Evolutionary conservation across 2,329 filamentous ascomycete species (phyloP).

Genomic region (Chrysoporthe deuterocubensis): DNA sequence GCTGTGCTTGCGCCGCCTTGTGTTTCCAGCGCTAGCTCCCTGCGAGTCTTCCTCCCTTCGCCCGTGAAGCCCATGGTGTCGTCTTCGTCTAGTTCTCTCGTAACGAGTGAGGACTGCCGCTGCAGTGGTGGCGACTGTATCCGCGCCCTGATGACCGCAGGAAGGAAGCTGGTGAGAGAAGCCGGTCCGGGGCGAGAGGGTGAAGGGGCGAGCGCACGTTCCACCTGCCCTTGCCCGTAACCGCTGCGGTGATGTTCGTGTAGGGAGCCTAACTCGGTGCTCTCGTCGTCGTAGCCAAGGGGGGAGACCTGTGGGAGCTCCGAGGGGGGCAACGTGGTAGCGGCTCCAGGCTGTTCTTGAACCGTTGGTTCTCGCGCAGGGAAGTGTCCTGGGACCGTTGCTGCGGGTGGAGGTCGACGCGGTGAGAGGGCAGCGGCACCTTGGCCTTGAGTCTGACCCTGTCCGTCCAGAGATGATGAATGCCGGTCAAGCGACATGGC

Average conservation of each 20-base stretch:
- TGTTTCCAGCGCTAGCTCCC: slow-evolving; percentile 31
- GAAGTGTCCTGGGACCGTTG: not conserved
- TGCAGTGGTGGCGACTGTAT: slow-evolving; percentile 35
- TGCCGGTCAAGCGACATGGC: slow-evolving; percentile 32
- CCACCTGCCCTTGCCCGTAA: slow-evolving; percentile 33
- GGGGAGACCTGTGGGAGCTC: slow-evolving; percentile 10
- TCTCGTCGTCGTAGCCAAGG: slow-evolving; percentile 17
- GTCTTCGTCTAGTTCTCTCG: slow-evolving; percentile 30
- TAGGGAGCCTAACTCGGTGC: slow-evolving; percentile 27
- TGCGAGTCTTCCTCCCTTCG: slow-evolving; percentile 39
- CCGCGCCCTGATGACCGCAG: slow-evolving; percentile 36
- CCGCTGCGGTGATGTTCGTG: slow-evolving; percentile 40
- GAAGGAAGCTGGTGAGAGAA: slow-evolving; percentile 42
- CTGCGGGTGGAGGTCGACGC: slow-evolving; percentile 14
- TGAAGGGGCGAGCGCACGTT: slow-evolving; percentile 26
- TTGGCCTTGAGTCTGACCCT: slow-evolving; percentile 17
- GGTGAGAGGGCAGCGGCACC: slow-evolving; percentile 27
- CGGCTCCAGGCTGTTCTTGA: slow-evolving; percentile 9
- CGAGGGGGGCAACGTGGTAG: slow-evolving; percentile 7
- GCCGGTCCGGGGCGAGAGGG: slow-evolving; percentile 40
- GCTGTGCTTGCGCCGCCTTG: slow-evolving; percentile 17
- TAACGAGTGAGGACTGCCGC: slow-evolving; percentile 3
- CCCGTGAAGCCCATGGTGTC: slow-evolving; percentile 49
- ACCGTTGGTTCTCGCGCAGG: slow-evolving; percentile 9
- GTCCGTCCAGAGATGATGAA: slow-evolving; percentile 31